Conservation (phyloP, 75 land plant genomes). For the Gnetum montanum region DNA sequence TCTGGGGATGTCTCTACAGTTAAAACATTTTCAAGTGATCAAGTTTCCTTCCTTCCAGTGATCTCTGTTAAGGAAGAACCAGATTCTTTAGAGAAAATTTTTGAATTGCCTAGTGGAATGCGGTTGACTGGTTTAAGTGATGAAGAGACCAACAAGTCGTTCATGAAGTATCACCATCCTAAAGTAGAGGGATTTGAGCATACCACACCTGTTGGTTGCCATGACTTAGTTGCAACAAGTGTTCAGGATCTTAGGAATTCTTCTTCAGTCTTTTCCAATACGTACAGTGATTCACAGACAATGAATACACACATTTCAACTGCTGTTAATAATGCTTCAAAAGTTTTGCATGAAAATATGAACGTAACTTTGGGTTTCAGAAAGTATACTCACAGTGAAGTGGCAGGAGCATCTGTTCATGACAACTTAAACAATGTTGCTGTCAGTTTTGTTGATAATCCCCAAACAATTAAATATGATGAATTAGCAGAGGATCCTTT, state of each 20-base stretch:
- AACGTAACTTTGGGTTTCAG: not conserved
- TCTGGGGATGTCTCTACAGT: not conserved
- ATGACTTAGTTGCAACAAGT: not conserved
- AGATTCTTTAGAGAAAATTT: not conserved
- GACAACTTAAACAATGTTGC: not conserved
- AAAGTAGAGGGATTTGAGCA: constrained; percentile 3
- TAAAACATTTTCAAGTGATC: not conserved
- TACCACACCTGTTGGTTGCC: not conserved
- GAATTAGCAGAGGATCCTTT: constrained; percentile 1
- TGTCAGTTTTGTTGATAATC: not conserved
- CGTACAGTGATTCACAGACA: not conserved
- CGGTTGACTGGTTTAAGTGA: not conserved
- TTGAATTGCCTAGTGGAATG: not conserved
- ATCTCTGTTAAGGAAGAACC: constrained; percentile 6
- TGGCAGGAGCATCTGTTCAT: not conserved
- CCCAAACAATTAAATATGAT: not conserved
- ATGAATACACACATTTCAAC: not conserved
- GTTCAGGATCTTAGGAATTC: not conserved
- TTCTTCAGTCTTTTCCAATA: not conserved
- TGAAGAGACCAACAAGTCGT: not conserved
- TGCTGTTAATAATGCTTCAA: not conserved
- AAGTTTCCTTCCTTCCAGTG: constrained; percentile 1
- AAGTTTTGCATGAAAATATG: not conserved
- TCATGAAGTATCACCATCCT: not conserved
- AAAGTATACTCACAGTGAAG: not conserved